A percentile compares a stretch with the other conserved stretches of the same genome.
These are phyloP conservation scores for Gymnopus androsaceus DNA, from an alignment of 1,284 basidiomycete species.

Conservation along the genomic window DNA sequence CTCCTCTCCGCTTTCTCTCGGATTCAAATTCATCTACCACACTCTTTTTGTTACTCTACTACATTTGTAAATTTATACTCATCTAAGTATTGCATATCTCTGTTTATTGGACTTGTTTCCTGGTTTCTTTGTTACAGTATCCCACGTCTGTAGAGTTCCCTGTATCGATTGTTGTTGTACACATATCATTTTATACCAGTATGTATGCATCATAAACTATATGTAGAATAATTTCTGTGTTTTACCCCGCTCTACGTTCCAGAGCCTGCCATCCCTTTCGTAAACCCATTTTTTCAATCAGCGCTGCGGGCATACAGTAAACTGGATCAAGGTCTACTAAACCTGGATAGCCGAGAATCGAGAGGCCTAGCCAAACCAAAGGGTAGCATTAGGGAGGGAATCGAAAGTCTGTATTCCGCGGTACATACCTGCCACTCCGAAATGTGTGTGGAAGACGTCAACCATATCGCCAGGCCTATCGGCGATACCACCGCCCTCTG, in stretches of 20 bases:
- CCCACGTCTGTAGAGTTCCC: too few species aligned
- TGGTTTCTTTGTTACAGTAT: too few species aligned
- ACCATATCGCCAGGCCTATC: slow-evolving; percentile 93
- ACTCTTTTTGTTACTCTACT: neutral
- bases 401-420: neutral
- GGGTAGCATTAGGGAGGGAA: neutral
- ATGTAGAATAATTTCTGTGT: neutral
- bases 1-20: neutral
- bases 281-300: slow-evolving; percentile 73
- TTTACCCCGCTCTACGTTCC: slow-evolving; percentile 27
- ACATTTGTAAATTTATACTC: slow-evolving; percentile 1
- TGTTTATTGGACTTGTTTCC: too few species aligned
- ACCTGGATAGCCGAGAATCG: slow-evolving; percentile 86
- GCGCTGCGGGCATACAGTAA: slow-evolving; percentile 89
- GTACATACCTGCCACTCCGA: slow-evolving; percentile 84
- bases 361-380: slow-evolving; percentile 80
- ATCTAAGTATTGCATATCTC: neutral
- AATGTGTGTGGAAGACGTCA: slow-evolving; percentile 95
- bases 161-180: too few species aligned
- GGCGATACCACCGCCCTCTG: slow-evolving; percentile 90
- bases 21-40: neutral
- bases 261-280: slow-evolving; percentile 71
- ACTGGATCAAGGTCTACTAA: slow-evolving; percentile 88
- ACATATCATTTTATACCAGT: too few species aligned
- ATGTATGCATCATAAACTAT: too few species aligned